These are phyloP conservation scores for Amaranthus cruentus DNA, from an alignment of 148 eudicot genomes.

Conservation along the genomic window DNA sequence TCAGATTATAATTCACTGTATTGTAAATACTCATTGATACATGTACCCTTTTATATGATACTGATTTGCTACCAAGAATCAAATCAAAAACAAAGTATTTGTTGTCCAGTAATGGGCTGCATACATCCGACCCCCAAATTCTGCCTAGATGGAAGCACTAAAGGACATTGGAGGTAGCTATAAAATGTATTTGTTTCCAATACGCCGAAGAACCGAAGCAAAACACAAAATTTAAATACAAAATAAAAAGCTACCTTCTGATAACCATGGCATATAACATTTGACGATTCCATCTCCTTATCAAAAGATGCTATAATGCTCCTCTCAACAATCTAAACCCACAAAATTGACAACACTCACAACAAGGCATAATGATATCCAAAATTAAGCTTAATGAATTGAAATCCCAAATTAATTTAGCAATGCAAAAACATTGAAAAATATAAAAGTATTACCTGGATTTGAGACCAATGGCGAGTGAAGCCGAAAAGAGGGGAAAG, in stretches of 20 bases:
- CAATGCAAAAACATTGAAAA: background rate
- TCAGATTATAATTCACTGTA: no score
- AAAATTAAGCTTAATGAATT: background rate
- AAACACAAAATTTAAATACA: background rate
- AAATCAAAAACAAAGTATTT: no score
- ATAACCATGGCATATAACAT: slow-evolving; percentile 61
- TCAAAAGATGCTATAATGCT: slow-evolving; percentile 36
- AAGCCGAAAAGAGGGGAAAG: slow-evolving; percentile 24
- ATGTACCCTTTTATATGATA: no score
- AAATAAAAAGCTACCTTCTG: slow-evolving; percentile 41
- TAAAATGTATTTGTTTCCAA: no score
- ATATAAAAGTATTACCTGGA: slow-evolving; percentile 33
- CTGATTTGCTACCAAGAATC: no score
- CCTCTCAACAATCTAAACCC: slow-evolving; percentile 58
- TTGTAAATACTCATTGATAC: no score
- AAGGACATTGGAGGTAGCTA: no score
- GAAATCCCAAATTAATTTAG: no score
- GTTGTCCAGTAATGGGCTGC: no score
- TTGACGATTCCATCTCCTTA: slow-evolving; percentile 28
- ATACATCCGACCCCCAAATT: no score
- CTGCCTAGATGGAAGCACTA: no score
- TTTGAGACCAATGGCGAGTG: slow-evolving; percentile 47
- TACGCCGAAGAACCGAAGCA: background rate
- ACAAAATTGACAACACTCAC: slow-evolving; percentile 1
- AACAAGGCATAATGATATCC: background rate